Conservation (phyloP, 2,329 filamentous ascomycete genomes). For the Ramichloridium luteum region DNA sequence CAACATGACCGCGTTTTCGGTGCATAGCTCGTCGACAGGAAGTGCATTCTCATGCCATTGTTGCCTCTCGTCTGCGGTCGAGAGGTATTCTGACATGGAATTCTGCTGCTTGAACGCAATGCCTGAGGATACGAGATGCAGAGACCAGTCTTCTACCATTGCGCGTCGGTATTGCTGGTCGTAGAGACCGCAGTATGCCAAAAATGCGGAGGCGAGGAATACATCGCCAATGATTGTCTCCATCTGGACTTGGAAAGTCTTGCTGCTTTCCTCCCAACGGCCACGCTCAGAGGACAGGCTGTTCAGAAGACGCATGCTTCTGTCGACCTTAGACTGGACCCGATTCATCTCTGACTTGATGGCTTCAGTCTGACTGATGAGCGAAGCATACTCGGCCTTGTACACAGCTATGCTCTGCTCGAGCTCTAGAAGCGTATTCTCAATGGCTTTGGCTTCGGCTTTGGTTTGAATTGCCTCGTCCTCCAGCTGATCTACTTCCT, state of each 20-base stretch:
- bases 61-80: slow-evolving; percentile 86
- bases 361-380: slow-evolving; percentile 93
- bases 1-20: slow-evolving; percentile 93
- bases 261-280: slow-evolving; percentile 95
- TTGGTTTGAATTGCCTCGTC: slow-evolving; percentile 84
- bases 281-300: slow-evolving; percentile 86
- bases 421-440: slow-evolving; percentile 70
- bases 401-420: slow-evolving; percentile 88
- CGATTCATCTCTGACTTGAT: slow-evolving; percentile 96
- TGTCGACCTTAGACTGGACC: slow-evolving; percentile 95
- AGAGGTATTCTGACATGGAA: slow-evolving; percentile 89
- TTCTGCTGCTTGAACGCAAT: slow-evolving; percentile 89
- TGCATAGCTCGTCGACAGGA: slow-evolving; percentile 94
- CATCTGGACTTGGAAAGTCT: slow-evolving; percentile 95
- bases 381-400: slow-evolving; percentile 87
- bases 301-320: slow-evolving; percentile 85
- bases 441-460: slow-evolving; percentile 81
- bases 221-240: slow-evolving; percentile 93
- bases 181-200: slow-evolving; percentile 92
- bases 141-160: slow-evolving; percentile 95
- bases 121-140: slow-evolving; percentile 85
- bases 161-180: slow-evolving; percentile 96
- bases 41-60: slow-evolving; percentile 90
- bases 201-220: slow-evolving; percentile 87
- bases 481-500: slow-evolving; percentile 78